These are phyloP conservation scores for Brasenia schreberi DNA, from an alignment of 164 flowering plant genomes.

Conservation along the genomic window DNA sequence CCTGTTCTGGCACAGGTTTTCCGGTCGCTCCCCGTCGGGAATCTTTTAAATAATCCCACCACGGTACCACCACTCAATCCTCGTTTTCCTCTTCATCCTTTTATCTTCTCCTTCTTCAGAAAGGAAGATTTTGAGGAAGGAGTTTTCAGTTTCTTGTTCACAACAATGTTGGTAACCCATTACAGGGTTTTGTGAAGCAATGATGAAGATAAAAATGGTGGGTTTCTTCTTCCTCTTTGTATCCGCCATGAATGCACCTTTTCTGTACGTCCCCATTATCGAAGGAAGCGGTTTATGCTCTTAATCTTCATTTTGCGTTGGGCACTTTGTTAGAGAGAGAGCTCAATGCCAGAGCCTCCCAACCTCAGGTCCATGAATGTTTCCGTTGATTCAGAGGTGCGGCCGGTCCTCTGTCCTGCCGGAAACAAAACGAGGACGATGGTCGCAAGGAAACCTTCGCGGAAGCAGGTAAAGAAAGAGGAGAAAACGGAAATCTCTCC, in stretches of 20 bases:
- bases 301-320: too few relatives aligned
- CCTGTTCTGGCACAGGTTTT: neutral
- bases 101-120: constrained; percentile 8
- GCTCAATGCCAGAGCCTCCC: constrained; percentile 47
- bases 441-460: constrained; percentile 24
- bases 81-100: neutral
- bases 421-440: constrained; percentile 40
- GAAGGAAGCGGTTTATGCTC: too few relatives aligned
- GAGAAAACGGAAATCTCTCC: constrained; percentile 8
- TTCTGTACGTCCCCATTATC: too few relatives aligned
- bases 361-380: constrained; percentile 54
- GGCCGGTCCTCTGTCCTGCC: constrained; percentile 44
- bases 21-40: neutral
- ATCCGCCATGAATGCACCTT: too few relatives aligned
- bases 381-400: constrained; percentile 35
- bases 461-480: constrained; percentile 32
- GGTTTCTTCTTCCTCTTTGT: too few relatives aligned
- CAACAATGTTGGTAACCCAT: neutral
- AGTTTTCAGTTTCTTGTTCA: constrained; percentile 5
- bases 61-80: neutral
- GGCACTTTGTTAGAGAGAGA: neutral
- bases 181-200: too few relatives aligned
- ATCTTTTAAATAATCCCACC: neutral
- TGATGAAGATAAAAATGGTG: too few relatives aligned
- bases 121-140: too few relatives aligned